Conservation (phyloP, 2,329 filamentous ascomycete genomes). For the Cercospora canescens region DNA sequence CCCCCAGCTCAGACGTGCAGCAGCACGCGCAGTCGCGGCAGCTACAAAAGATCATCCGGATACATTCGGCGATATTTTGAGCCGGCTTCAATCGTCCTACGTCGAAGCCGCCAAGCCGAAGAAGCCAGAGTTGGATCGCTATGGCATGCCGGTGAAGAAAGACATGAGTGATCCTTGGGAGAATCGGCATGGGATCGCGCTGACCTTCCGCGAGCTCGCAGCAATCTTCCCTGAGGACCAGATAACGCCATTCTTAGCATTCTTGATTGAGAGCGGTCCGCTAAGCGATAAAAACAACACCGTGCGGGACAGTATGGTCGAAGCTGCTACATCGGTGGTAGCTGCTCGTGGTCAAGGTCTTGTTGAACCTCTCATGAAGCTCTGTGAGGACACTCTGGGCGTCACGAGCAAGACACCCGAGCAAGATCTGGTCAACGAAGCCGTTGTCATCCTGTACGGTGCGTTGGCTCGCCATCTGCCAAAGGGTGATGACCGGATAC, state of each 20-base stretch:
- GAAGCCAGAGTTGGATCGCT: slow-evolving; percentile 82
- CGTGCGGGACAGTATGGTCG: slow-evolving; percentile 88
- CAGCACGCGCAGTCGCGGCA: slow-evolving; percentile 78
- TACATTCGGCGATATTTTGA: slow-evolving; percentile 63
- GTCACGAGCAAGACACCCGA: slow-evolving; percentile 77
- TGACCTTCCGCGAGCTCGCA: slow-evolving; percentile 82
- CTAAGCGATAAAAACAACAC: slow-evolving; percentile 76
- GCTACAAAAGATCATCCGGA: slow-evolving; percentile 63
- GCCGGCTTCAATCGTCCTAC: slow-evolving; percentile 70
- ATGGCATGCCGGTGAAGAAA: slow-evolving; percentile 89
- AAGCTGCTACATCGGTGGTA: slow-evolving; percentile 80
- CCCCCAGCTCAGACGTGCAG: slow-evolving; percentile 76
- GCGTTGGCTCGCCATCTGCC: slow-evolving; percentile 86
- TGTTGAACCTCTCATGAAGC: slow-evolving; percentile 86
- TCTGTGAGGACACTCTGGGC: slow-evolving; percentile 87
- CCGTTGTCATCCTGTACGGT: slow-evolving; percentile 96
- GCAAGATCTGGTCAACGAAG: slow-evolving; percentile 90
- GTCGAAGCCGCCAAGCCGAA: slow-evolving; percentile 77
- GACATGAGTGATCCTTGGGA: slow-evolving; percentile 91
- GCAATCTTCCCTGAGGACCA: slow-evolving; percentile 66
- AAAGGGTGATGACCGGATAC: slow-evolving; percentile 81
- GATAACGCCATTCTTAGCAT: slow-evolving; percentile 76
- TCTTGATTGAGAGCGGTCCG: slow-evolving; percentile 82
- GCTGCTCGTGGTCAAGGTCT: slow-evolving; percentile 76
- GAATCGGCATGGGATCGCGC: slow-evolving; percentile 80